Base-by-base conservation (phyloP, 2,329 filamentous ascomycete genomes). In the Dactylellina cionopaga region DNA sequence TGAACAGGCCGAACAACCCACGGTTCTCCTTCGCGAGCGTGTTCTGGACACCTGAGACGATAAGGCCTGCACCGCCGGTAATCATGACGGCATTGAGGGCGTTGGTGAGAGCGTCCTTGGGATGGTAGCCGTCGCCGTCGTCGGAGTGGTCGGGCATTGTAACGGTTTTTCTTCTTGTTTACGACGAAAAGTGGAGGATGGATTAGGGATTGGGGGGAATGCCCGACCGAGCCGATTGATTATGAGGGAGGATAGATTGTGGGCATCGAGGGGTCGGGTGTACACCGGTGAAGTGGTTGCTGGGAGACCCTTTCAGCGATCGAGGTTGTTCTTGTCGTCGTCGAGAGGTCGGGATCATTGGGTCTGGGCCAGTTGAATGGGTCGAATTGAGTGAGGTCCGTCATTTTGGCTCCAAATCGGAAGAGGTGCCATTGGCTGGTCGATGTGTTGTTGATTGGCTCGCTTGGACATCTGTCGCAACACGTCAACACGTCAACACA, bases 1-100 rank as follows among this genome's bases (percentile, higher is more conserved):
- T 91, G 80, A 98, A 89, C 78, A 96, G 86, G 76, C 91, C 90
- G 83, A 89, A 87, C 74, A 89, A 86, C 77, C 92, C 92, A 76
- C 95, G 84, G 81, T 96, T 96, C 80, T 87, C 85, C 83, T 88
- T 92, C 62, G 89, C 85, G 77, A 97, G 86, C 69, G 92, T 92
- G 84, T 96, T 98, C 83, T 93, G 91, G 76, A 96, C 85, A 62
- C 90, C 89, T 54, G 92, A 90, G 72, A 90, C 80, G 81, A 92
- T 85, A 79, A 90, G 82, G 77, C 92, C 92, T 71, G 86, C 86
- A 70, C 83, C 83, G 78, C 88, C 88, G 44, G 60, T 64, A 13
- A 64, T 27, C 22, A 59, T 25, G 4, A 71, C 25, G 15, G 66
- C 66, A 10, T 64, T 71, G 0, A 51, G 58, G 9, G 58, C 54